Evolutionary conservation across 371 early-diverging fungal species (phyloP).

Genomic region (Nematocida sp.): DNA sequence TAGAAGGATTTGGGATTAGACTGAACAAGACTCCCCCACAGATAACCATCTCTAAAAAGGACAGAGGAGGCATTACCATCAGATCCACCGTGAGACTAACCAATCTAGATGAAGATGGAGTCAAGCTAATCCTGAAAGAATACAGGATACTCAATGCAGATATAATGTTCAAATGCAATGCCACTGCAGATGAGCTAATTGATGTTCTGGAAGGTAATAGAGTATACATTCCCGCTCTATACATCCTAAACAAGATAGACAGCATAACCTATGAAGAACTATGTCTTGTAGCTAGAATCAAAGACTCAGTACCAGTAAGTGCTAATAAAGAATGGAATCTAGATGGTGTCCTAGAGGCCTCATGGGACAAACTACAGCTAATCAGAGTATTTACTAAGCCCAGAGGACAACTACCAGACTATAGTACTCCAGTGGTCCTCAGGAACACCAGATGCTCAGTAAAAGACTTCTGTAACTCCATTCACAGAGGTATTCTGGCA

Average conservation of each 20-base stretch:
- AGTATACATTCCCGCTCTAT: constrained; percentile 86
- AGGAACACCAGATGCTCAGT: constrained; percentile 70
- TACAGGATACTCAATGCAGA: constrained; percentile 95
- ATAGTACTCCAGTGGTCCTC: constrained; percentile 85
- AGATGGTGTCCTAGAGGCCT: constrained; percentile 82
- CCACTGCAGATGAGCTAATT: constrained; percentile 91
- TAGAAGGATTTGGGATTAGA: constrained; percentile 93
- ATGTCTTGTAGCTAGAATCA: constrained; percentile 86
- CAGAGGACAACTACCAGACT: constrained; percentile 91
- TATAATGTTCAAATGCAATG: constrained; percentile 75
- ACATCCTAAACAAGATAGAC: constrained; percentile 96
- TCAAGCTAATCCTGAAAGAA: constrained; percentile 84
- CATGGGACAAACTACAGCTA: constrained; percentile 61
- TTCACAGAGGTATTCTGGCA: constrained; percentile 85
- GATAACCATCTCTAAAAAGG: constrained; percentile 79
- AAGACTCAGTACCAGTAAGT: constrained; percentile 88
- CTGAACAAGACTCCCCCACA: constrained; percentile 82
- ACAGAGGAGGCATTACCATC: constrained; percentile 89
- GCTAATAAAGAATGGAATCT: constrained; percentile 97
- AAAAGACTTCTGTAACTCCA: constrained; percentile 90
- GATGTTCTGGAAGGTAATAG: constrained; percentile 90
- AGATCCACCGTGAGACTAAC: constrained; percentile 68
- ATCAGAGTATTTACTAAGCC: constrained; percentile 87
- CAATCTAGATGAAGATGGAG: constrained; percentile 76
- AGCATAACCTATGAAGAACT: constrained; percentile 89